Percentiles rank a stretch among this genome's conserved stretches.
These are phyloP conservation scores for Trametes sp. DNA, from an alignment of 1,284 basidiomycete species.

Conservation along the genomic window DNA sequence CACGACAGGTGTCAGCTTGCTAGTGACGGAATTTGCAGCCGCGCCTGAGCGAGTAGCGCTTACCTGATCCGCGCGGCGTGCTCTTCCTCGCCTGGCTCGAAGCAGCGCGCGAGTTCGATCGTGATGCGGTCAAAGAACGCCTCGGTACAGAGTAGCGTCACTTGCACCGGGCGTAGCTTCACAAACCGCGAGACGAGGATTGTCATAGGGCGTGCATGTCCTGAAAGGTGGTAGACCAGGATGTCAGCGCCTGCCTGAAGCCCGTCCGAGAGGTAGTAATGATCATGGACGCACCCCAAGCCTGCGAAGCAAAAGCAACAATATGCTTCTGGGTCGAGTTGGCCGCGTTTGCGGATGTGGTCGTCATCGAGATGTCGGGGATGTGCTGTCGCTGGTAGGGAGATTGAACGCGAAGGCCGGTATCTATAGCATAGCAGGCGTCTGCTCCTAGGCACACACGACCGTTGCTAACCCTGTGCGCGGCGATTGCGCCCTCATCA, in stretches of 20 bases:
- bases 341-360: neutral
- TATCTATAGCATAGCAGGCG: too few relatives aligned
- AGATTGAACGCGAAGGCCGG: too few relatives aligned
- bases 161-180: neutral
- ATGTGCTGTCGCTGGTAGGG: too few relatives aligned
- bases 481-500: neutral
- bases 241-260: neutral
- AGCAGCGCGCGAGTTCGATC: constrained; percentile 14
- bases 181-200: constrained; percentile 6
- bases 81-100: constrained; percentile 8
- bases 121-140: constrained; percentile 5
- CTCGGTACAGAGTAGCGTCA: constrained; percentile 4
- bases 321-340: neutral
- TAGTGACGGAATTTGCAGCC: too few relatives aligned
- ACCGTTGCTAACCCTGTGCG: too few relatives aligned
- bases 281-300: neutral
- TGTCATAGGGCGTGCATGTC: constrained; percentile 11
- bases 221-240: neutral
- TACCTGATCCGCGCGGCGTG: constrained; percentile 1
- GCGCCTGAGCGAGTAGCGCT: too few relatives aligned
- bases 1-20: neutral
- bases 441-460: too few relatives aligned
- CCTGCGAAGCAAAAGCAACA: neutral
- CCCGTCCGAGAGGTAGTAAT: neutral
- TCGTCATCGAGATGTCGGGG: too few relatives aligned